Percentiles rank a stretch among this genome's conserved stretches.
These are phyloP conservation scores for Cladosporium sp. DNA, from an alignment of 2,329 filamentous ascomycete species.

Conservation along the genomic window DNA sequence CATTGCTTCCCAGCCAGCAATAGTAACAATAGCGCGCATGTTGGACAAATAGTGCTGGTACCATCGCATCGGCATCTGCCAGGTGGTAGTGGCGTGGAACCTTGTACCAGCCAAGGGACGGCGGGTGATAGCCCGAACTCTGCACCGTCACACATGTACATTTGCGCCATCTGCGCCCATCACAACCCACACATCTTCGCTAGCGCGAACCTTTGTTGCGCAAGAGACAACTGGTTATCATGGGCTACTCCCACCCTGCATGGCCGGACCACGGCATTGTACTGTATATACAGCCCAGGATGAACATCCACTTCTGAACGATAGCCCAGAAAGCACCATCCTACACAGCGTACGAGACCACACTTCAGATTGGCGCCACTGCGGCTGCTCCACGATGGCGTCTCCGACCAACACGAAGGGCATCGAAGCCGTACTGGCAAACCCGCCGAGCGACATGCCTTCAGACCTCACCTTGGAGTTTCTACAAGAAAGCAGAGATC, in stretches of 20 bases:
- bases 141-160: neutral
- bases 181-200: neutral
- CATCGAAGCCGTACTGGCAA: slow-evolving; percentile 15
- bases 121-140: slow-evolving; percentile 3
- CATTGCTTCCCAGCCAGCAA: neutral
- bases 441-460: slow-evolving; percentile 39
- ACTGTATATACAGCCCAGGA: neutral
- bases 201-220: slow-evolving; percentile 9
- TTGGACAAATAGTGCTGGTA: neutral
- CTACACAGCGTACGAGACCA: neutral
- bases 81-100: neutral
- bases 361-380: neutral
- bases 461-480: slow-evolving; percentile 39
- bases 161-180: neutral
- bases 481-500: slow-evolving; percentile 43
- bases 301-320: neutral
- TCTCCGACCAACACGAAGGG: slow-evolving; percentile 20
- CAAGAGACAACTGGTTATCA: slow-evolving; percentile 1
- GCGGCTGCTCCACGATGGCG: slow-evolving; percentile 13
- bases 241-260: neutral
- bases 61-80: neutral
- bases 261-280: neutral
- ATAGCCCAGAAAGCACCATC: neutral
- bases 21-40: neutral
- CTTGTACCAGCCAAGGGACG: neutral